Conservation (phyloP, 2,329 filamentous ascomycete genomes). For the Verticillium alfalfae region DNA sequence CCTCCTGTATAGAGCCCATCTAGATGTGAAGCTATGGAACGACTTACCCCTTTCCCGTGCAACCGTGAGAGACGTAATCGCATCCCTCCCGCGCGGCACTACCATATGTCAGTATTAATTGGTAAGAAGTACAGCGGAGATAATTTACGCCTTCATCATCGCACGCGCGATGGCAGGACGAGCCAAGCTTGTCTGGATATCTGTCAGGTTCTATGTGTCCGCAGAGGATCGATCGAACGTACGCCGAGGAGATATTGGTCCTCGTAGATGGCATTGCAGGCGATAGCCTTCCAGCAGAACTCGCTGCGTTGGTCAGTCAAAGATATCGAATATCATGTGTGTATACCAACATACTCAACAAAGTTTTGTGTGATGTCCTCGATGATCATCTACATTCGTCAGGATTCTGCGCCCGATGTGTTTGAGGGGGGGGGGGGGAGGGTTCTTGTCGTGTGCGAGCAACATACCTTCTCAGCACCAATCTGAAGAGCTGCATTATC, state of each 20-base stretch:
- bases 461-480: slow-evolving; percentile 9
- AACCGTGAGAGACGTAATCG: slow-evolving; percentile 42
- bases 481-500: slow-evolving; percentile 9
- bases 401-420: neutral
- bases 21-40: neutral
- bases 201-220: neutral
- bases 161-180: slow-evolving; percentile 59
- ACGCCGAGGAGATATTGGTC: slow-evolving; percentile 27
- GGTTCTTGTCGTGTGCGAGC: neutral
- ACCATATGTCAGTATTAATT: neutral
- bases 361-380: slow-evolving; percentile 65
- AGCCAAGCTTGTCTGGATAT: slow-evolving; percentile 45
- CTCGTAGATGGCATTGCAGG: slow-evolving; percentile 53
- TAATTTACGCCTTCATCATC: slow-evolving; percentile 32
- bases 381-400: slow-evolving; percentile 35
- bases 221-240: slow-evolving; percentile 12
- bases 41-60: slow-evolving; percentile 51
- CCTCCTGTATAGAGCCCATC: too few relatives aligned
- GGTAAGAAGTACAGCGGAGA: neutral
- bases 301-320: slow-evolving; percentile 27
- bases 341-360: slow-evolving; percentile 40
- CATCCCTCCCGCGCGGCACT: slow-evolving; percentile 23
- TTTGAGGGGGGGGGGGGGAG: too few relatives aligned
- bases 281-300: slow-evolving; percentile 57
- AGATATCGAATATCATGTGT: neutral